Evolutionary conservation across 768 basidiomycete genomes (phyloP).

Genomic region (Termitomyces sp.): DNA sequence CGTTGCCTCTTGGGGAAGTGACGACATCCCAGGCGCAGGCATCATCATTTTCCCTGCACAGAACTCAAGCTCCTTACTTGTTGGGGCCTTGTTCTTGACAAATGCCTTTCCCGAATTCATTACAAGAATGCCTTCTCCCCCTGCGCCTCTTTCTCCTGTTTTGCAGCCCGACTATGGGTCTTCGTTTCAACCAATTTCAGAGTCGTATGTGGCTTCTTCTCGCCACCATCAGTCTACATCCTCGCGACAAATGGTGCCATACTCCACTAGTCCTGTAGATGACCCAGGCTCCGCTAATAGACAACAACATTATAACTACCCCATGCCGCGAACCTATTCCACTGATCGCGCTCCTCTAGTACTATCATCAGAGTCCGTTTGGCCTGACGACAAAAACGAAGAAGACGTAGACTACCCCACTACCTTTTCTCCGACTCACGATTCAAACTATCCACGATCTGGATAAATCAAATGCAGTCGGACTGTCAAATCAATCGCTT

Average conservation of each 20-base stretch:
- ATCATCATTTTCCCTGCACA: slow-evolving; percentile 53
- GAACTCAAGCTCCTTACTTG: slow-evolving; percentile 49
- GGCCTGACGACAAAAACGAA: slow-evolving; percentile 29
- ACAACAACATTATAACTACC: slow-evolving; percentile 35
- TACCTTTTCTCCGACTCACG: slow-evolving; percentile 22
- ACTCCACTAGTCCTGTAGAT: slow-evolving; percentile 35
- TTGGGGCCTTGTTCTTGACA: slow-evolving; percentile 50
- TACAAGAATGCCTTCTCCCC: slow-evolving; percentile 28
- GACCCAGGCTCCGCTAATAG: slow-evolving; percentile 27
- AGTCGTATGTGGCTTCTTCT: slow-evolving; percentile 32
- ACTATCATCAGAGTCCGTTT: slow-evolving; percentile 12
- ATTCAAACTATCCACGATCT: slow-evolving; percentile 24
- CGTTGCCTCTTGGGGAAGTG: slow-evolving; percentile 49
- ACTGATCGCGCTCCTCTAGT: slow-evolving; percentile 11
- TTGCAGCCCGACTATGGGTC: slow-evolving; percentile 28
- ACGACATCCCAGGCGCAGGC: slow-evolving; percentile 45
- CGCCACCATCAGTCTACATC: slow-evolving; percentile 35
- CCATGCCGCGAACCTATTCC: slow-evolving; percentile 26
- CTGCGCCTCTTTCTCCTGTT: slow-evolving; percentile 28
- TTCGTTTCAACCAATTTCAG: slow-evolving; percentile 28
- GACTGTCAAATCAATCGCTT: neutral
- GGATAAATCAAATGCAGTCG: slow-evolving; percentile 11
- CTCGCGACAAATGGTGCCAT: slow-evolving; percentile 30
- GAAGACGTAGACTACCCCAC: slow-evolving; percentile 24
- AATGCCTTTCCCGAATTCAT: slow-evolving; percentile 49